Conservation (phyloP, 192 early-diverging fungal species). For the Cladochytrium replicatum region DNA sequence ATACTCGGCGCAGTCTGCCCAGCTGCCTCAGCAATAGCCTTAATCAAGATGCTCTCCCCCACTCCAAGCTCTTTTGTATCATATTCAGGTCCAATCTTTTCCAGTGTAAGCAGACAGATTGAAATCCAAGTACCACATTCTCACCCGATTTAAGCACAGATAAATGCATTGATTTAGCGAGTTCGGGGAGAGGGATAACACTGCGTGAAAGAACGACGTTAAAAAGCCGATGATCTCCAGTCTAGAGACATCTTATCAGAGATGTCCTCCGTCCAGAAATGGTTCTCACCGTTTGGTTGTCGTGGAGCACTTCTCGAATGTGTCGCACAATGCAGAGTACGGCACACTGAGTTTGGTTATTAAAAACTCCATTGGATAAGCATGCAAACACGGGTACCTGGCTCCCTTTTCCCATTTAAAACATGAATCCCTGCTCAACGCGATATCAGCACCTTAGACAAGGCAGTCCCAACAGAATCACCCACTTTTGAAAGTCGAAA, state of each 20-base stretch:
- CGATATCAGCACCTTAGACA: no score
- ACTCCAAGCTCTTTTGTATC: slow-evolving; percentile 93
- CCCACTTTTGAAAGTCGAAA: no score
- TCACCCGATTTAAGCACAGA: slow-evolving; percentile 80
- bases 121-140: not conserved
- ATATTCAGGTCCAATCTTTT: slow-evolving; percentile 80
- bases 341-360: no score
- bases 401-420: no score
- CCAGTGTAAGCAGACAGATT: not conserved
- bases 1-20: slow-evolving; percentile 64
- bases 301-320: slow-evolving; percentile 77
- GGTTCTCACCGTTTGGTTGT: slow-evolving; percentile 67
- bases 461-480: no score
- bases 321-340: slow-evolving; percentile 79
- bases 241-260: slow-evolving; percentile 14
- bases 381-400: no score
- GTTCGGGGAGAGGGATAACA: slow-evolving; percentile 55
- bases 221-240: slow-evolving; percentile 64
- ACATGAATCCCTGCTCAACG: no score
- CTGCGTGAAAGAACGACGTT: slow-evolving; percentile 55
- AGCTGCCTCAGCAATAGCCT: slow-evolving; percentile 84
- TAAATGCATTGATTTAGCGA: slow-evolving; percentile 70
- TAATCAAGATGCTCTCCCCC: slow-evolving; percentile 86
- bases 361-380: no score
- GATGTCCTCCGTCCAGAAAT: not conserved